Conservation (phyloP, 2,329 filamentous ascomycete genomes). For the Meredithiella fracta region DNA sequence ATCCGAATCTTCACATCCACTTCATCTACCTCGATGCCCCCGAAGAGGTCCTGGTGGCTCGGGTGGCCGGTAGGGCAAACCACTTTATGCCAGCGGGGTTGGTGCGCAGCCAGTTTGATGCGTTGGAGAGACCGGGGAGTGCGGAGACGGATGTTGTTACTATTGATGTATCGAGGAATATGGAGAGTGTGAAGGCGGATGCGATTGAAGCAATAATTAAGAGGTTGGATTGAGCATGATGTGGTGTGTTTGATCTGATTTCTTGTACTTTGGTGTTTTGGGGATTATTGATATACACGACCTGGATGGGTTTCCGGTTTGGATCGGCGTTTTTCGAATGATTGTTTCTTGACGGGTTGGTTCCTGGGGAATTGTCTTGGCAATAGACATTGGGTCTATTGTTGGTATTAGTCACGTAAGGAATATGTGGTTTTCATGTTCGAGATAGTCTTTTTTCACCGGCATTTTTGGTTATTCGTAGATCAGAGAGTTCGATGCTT, state of each 20-base stretch:
- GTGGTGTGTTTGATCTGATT: background rate
- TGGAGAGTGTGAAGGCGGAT: conserved; percentile 43
- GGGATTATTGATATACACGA: background rate
- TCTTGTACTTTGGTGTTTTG: background rate
- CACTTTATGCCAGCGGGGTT: conserved; percentile 96
- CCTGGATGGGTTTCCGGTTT: background rate
- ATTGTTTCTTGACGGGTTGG: conserved; percentile 6
- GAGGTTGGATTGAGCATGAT: conserved; percentile 25
- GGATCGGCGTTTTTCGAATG: background rate
- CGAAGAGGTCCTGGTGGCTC: conserved; percentile 56
- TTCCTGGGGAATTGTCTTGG: background rate
- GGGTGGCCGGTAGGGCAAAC: conserved; percentile 57
- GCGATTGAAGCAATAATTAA: conserved; percentile 40
- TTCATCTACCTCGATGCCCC: conserved; percentile 80
- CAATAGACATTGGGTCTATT: background rate
- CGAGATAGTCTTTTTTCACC: too few relatives aligned
- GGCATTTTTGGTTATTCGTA: too few relatives aligned
- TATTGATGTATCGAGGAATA: conserved; percentile 47
- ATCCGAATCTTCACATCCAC: conserved; percentile 59
- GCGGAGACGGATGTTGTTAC: conserved; percentile 58
- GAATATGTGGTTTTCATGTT: background rate
- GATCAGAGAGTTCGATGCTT: too few relatives aligned
- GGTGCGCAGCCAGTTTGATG: conserved; percentile 82
- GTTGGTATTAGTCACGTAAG: background rate
- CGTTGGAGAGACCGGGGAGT: conserved; percentile 61